Base-by-base conservation (phyloP, 768 basidiomycete species). In the Nevesoporus exiguus region DNA sequence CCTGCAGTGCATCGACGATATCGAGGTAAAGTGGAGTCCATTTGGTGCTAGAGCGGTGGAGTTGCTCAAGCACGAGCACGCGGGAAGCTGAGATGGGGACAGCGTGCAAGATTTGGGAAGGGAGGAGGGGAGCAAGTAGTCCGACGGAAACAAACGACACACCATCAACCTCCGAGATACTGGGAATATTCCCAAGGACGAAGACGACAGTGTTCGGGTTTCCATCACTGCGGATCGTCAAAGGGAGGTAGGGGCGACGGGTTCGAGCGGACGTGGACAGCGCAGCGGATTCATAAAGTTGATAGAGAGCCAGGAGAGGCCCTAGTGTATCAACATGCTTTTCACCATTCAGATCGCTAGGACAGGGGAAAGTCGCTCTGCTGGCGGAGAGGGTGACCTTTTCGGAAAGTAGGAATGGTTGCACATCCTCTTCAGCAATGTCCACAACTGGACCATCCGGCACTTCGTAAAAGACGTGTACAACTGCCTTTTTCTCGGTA, bases 11-110 rank as follows among this genome's bases (percentile, higher is more conserved):
- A 51, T 78, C 79, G 44, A 90, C 79, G 24, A 93, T 74, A 31
- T 95, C 93, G 47, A 97, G 80, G 69, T 88, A 96, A 4, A 96
- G 72, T 0, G 92, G 89, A 1, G 89, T 86, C 88, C 90, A 95
- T 69, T 90, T 90, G 36, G 83, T 84, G n/a, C 80, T 78, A 81
- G 88, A 90, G 59, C 74, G 77, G 62, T 79, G 78, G 7, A 88
- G 74, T 67, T 94, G 92, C 66, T 96, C 94, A 11, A 95, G 78
- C 17, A 95, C 85, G 54, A 95, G 74, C 50, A 96, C 80, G 21
- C 81, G 84, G 15, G 77, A 79, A 27, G 79, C 80, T 2, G 84
- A 83, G 1, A 73, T 56, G 11, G 92, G 86, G 31, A 96, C 79
- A 33, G 74, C 76, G 36, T 67, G 70, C 42, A 84, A 71, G 31